Evolutionary conservation across 495 filamentous ascomycete genomes (phyloP), one percentile per base, ranked within the genome.

Genomic region (Xylaria palmicola): DNA sequence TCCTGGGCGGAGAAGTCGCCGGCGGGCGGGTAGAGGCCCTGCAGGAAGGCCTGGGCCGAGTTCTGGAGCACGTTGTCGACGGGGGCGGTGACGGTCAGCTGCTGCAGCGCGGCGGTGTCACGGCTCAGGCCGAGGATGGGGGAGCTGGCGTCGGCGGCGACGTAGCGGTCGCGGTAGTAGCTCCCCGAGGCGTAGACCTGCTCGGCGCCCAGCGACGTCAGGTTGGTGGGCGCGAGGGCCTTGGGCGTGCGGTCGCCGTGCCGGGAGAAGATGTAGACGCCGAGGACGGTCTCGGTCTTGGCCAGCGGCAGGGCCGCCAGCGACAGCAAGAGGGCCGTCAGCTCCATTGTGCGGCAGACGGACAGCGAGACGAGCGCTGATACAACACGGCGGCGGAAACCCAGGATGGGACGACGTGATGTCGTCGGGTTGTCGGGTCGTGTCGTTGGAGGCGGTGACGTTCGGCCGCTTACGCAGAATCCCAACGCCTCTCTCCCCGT

Each of bases 21-120:
- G 20, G 83, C 77, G 3, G 91, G 89, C 15, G 91, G 90, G 68
- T 95, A 96, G 8, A 95, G 76, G 8, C 88, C 90, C 75, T 93
- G 89, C 67, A 93, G 79, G 68, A 93, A 95, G 6, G 85, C 88
- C 64, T 87, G 79, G 1, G 88, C 89, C 4, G 88, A 89, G 19
- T 81, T 86, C 70, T 87, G 83, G 43, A 91, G 76, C 17, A 90
- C 87, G 9, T 73, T 77, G 65, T 90, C 86, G 6, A 77, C 64
- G 1, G 88, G 86, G 17, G 83, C 75, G 17, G 86, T 86, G 9
- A 84, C 74, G 47, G 76, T 74, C 64, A 90, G 75, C 71, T 93
- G 80, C 3, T 86, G 83, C 36, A 88, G 75, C 26, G 90, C 75
- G 7, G 63, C 69, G 20, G 68, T 52, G 82, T 90, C 72, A 84